phyloP scores from a whole-genome alignment of 225 moss, liverwort and hornwort species.

The Polytrichum commune region DNA sequence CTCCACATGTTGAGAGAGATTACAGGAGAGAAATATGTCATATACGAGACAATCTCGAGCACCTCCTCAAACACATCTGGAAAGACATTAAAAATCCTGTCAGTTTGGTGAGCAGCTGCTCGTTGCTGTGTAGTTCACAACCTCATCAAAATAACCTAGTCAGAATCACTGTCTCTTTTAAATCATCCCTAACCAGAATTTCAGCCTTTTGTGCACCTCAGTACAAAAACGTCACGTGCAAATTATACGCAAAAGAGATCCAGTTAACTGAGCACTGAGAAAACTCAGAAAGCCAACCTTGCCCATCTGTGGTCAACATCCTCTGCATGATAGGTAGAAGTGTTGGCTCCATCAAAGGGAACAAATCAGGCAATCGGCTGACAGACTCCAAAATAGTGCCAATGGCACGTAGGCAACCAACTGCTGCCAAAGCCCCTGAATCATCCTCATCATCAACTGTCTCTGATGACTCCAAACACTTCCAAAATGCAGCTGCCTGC shows the following conservation, averaged over 20 bases:
- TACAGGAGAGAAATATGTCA: conserved; percentile 96
- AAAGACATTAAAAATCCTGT: background rate
- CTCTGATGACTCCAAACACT: conserved; percentile 94
- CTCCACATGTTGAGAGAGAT: conserved; percentile 99
- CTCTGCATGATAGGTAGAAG: conserved; percentile 96
- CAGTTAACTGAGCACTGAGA: too few species aligned
- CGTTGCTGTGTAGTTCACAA: too few species aligned
- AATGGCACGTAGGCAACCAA: conserved; percentile 94
- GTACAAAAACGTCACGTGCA: too few species aligned
- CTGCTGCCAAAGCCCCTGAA: conserved; percentile 95
- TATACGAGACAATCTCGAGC: conserved; percentile 97
- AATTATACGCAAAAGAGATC: too few species aligned
- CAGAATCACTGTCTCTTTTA: too few species aligned
- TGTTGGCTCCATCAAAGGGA: conserved; percentile 92
- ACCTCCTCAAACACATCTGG: conserved; percentile 99
- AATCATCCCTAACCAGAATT: too few species aligned
- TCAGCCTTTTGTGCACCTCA: too few species aligned
- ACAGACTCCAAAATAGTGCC: conserved; percentile 98
- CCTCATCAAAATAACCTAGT: too few species aligned
- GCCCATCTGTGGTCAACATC: conserved; percentile 97
- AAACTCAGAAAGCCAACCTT: conserved; percentile 42
- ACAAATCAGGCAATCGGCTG: conserved; percentile 86
- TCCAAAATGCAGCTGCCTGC: conserved; percentile 99
- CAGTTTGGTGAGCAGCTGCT: too few species aligned
- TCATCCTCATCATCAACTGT: conserved; percentile 97